These are phyloP conservation scores for Penicillium maclennaniae DNA, from an alignment of 495 filamentous ascomycete species.

Conservation along the genomic window DNA sequence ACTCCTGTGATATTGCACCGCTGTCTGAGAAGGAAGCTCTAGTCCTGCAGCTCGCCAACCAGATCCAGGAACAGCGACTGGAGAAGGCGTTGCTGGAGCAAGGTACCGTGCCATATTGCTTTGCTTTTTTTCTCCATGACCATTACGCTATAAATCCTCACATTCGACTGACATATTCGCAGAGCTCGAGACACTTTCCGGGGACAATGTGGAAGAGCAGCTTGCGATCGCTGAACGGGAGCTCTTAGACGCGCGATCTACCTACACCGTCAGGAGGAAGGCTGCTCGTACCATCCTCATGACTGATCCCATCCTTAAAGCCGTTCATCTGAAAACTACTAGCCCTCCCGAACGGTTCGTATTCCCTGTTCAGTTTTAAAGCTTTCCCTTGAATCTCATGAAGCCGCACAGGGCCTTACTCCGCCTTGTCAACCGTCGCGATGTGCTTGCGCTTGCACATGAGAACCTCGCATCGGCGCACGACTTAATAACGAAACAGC, in stretches of 20 bases:
- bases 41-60: slow-evolving; percentile 64
- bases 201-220: slow-evolving; percentile 48
- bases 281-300: slow-evolving; percentile 63
- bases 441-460: slow-evolving; percentile 57
- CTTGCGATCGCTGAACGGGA: slow-evolving; percentile 56
- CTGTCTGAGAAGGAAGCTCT: slow-evolving; percentile 59
- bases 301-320: slow-evolving; percentile 70
- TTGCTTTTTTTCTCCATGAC: slow-evolving; percentile 6
- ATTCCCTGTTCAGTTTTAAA: background rate
- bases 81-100: slow-evolving; percentile 62
- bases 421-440: slow-evolving; percentile 62
- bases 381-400: slow-evolving; percentile 1
- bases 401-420: slow-evolving; percentile 54
- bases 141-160: background rate
- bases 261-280: slow-evolving; percentile 61
- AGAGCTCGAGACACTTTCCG: slow-evolving; percentile 32
- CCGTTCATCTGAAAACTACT: slow-evolving; percentile 66
- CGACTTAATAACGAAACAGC: slow-evolving; percentile 39
- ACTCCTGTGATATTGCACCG: slow-evolving; percentile 45
- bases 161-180: slow-evolving; percentile 6
- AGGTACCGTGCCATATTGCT: slow-evolving; percentile 32
- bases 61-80: slow-evolving; percentile 63
- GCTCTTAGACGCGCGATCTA: slow-evolving; percentile 63
- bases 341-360: slow-evolving; percentile 63
- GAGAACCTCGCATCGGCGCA: slow-evolving; percentile 53